Base-by-base conservation (phyloP, 1,139 yeast genomes). In the Geotrichum macrosporum region DNA sequence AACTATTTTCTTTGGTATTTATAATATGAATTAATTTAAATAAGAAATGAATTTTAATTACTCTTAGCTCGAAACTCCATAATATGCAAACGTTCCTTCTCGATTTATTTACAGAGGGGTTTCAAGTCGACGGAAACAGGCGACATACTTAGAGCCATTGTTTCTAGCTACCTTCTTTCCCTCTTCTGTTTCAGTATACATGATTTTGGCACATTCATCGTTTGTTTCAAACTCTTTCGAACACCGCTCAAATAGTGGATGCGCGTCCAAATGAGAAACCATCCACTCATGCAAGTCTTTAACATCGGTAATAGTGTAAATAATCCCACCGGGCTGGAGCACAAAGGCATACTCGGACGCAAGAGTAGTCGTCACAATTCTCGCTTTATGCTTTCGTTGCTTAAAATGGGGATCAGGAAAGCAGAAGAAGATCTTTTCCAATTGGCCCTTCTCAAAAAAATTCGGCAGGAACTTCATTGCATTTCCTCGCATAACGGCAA, bases 331-430 rank as follows among this genome's bases (percentile, higher is more conserved):
- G 51, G 86, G 95, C 57, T 73, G 78, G 59, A 92, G 73, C 8
- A 84, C 95, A 62, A 79, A 94, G 3, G 98, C 98, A 62, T 92
- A 92, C 65, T 92, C 98, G 30, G 94, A 78, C 50, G 88, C 73
- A 53, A 92, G 71, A 1, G 97, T 92, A 52, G 80, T 81, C 51
- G 98, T 89, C 55, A 92, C 79, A 59, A 92, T 92, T 71, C 99
- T 77, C 6, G 97, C 97, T 72, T 92, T 92, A 68, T 94, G 98
- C 65, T 92, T 92, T 60, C 98, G 77, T 66, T 87, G 95, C 64
- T 92, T 92, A 73, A 92, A 92, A 66, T 94, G 98, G 12, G 99
- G 99, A 67, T 92, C 99, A 16, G 99, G 99, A 76, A 92, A 92
- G 67, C 98, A 94, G 71, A 94, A 92, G 68, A 92, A 92, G 79